Evolutionary conservation across 345 rosid species (phyloP), one percentile per base, ranked within the genome.

Genomic region (Brassica nigra): DNA sequence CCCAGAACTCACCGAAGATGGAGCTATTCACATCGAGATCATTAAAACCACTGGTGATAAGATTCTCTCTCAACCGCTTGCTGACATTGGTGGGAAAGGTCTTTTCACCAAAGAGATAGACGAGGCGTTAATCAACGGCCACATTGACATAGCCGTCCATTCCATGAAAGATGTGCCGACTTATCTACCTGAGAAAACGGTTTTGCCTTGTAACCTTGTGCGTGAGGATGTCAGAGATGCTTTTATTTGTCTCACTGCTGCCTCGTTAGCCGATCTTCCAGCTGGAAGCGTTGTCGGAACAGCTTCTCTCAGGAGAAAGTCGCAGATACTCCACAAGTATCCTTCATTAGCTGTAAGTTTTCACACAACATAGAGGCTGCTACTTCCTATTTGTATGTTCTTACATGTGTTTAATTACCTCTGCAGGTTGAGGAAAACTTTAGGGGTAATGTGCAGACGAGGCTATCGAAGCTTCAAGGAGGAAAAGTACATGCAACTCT

Each of bases 91-190:
- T 73, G 99, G 99, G 72, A 95, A 95, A 85, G 99, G 99, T 7
- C 84, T 95, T 69, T 95, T 95, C 83, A 93, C 99, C 3, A 95
- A 93, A 82, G 99, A 95, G 77, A 95, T 95, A 49, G 98, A 95
- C 1, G 99, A 95, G 87, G 98, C 99, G 0, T 85, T 95, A 4
- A 78, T 95, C 9, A 89, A 88, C 55, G 87, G 94, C 47, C 97
- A 91, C 39, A 95, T 95, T 29, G 98, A 95, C 88, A 93, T 95
- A 30, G 99, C 99, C 16, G 99, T 93, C 74, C 99, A 95, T 75
- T 95, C 98, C 1, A 95, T 95, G 99, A 95, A 95, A 84, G 99
- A 95, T 77, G 99, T 95, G 34, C 99, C 99, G 0, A 95, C 99
- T 9, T 95, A 93, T 75, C 78, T 95, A 74, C 99, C 99, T 0